A percentile compares a stretch with the other conserved stretches of the same genome.
phyloP scores from a whole-genome alignment of 2,329 filamentous ascomycete species.

The Fusarium sp. region DNA sequence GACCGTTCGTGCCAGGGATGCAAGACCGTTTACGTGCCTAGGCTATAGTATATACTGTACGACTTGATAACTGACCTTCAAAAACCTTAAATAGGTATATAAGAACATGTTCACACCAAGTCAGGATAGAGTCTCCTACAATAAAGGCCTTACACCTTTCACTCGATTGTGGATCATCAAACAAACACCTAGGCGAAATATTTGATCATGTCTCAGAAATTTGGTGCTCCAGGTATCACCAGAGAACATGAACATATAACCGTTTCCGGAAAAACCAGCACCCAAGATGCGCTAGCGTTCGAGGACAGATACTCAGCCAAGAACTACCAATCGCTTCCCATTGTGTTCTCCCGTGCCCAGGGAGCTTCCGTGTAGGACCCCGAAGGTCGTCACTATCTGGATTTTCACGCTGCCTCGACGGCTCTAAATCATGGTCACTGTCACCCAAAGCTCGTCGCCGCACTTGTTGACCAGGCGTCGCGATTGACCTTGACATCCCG shows the following conservation, averaged over 20 bases:
- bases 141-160: background rate
- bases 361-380: too few species aligned
- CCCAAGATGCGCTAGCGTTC: background rate
- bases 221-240: background rate
- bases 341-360: background rate
- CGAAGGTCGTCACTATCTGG: too few species aligned
- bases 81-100: background rate
- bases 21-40: background rate
- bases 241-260: background rate
- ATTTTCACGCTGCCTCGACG: too few species aligned
- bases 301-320: background rate
- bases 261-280: background rate
- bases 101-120: background rate
- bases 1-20: background rate
- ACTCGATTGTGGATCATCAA: background rate
- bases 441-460: too few species aligned
- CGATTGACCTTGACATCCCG: too few species aligned
- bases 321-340: background rate
- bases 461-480: too few species aligned
- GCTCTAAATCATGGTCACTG: too few species aligned
- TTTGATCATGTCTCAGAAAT: background rate
- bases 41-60: too few species aligned
- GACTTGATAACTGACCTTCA: too few species aligned
- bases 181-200: background rate
- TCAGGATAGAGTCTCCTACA: background rate